Evolutionary conservation across 345 rosid species (phyloP).

Genomic region (Brassica carinata): DNA sequence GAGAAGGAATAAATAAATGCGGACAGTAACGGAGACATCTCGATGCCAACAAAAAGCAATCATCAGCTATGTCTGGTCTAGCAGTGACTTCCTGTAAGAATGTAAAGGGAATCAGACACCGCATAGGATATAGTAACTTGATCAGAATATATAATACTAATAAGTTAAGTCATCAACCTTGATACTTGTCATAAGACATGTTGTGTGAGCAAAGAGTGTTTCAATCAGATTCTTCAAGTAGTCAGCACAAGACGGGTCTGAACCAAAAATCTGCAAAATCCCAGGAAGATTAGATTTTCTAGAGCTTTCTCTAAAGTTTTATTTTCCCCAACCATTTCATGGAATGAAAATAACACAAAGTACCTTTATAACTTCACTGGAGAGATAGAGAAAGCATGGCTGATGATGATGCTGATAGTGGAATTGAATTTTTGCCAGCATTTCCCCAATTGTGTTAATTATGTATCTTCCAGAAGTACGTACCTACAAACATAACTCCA

Average conservation of each 20-base stretch:
- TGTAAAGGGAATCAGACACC: constrained; percentile 24
- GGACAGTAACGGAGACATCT: constrained; percentile 98
- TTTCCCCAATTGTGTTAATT: constrained; percentile 90
- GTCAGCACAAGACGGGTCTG: constrained; percentile 85
- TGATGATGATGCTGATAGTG: constrained; percentile 93
- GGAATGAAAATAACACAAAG: constrained; percentile 13
- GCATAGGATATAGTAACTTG: constrained; percentile 1
- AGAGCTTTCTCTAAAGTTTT: constrained; percentile 7
- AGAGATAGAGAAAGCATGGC: constrained; percentile 97
- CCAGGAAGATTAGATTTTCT: constrained; percentile 26
- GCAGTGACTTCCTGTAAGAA: constrained; percentile 82
- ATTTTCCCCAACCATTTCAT: constrained; percentile 3
- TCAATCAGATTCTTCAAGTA: constrained; percentile 89
- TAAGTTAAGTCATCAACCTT: constrained; percentile 53
- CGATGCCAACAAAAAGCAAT: constrained; percentile 92
- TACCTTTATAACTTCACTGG: constrained; percentile 99
- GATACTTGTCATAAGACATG: constrained; percentile 78
- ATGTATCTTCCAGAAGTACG: constrained; percentile 95
- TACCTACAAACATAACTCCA: constrained; percentile 55
- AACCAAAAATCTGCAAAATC: constrained; percentile 83
- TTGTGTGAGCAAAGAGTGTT: constrained; percentile 83
- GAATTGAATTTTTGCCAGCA: constrained; percentile 90
- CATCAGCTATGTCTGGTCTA: constrained; percentile 96
- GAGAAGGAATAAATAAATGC: constrained; percentile 78
- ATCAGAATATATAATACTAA: constrained; percentile 3